phyloP scores from a whole-genome alignment of 805 yeast genomes.

The Saccharomycopsis fibuligera region DNA sequence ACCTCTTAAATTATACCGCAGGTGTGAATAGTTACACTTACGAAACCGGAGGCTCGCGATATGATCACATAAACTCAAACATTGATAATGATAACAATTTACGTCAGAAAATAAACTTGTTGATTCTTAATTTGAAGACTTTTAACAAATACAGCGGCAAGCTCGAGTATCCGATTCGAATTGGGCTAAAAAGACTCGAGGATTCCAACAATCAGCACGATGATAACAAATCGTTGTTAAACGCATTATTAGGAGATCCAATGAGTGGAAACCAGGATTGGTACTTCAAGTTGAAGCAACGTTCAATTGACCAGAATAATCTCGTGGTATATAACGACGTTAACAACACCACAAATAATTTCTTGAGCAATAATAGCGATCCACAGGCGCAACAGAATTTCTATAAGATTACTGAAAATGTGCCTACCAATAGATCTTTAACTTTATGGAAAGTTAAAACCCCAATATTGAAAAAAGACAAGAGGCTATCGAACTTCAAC shows the following conservation, averaged over 20 bases:
- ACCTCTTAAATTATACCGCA: not conserved
- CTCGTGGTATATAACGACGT: conserved; percentile 4
- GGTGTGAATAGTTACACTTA: not conserved
- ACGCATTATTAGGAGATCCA: conserved; percentile 19
- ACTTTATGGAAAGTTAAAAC: conserved; percentile 18
- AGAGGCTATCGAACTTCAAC: conserved; percentile 12
- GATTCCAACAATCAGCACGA: not conserved
- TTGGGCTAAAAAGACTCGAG: conserved; percentile 13
- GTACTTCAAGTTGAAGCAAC: conserved; percentile 12
- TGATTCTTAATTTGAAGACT: conserved; percentile 2
- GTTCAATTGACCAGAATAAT: conserved; percentile 4
- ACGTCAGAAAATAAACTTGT: conserved; percentile 2
- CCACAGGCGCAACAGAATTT: not conserved
- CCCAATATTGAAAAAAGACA: conserved; percentile 11
- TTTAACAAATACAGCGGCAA: not conserved
- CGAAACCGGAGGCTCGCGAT: not conserved
- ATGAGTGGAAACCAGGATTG: conserved; percentile 19
- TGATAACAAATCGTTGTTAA: not conserved
- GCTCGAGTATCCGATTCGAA: conserved; percentile 12
- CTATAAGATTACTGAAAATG: conserved; percentile 4
- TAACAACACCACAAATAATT: not conserved
- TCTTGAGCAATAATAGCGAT: too few species aligned
- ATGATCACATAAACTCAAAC: too few species aligned
- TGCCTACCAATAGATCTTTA: conserved; percentile 10
- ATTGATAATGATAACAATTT: not conserved